Percentiles rank a stretch among this genome's conserved stretches.
Conservation (phyloP, 2,329 filamentous ascomycete genomes). For the Teratosphaeria gauchensis region DNA sequence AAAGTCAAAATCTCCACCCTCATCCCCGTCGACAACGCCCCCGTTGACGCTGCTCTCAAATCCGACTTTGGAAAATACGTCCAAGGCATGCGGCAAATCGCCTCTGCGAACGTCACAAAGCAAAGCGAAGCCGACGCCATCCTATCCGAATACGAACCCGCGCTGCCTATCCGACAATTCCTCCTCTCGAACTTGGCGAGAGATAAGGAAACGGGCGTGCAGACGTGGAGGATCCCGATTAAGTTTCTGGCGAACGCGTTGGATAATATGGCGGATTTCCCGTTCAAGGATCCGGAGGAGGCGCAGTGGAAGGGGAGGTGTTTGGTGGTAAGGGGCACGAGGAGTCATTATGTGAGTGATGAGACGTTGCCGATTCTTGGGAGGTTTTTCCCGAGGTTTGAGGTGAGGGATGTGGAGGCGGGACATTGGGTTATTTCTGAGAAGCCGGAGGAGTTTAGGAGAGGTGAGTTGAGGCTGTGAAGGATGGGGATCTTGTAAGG, state of each 20-base stretch:
- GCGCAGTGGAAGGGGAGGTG: constrained; percentile 65
- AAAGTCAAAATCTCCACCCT: constrained; percentile 60
- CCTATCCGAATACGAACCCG: constrained; percentile 62
- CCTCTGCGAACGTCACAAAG: constrained; percentile 55
- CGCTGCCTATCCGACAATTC: constrained; percentile 76
- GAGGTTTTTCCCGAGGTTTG: constrained; percentile 71
- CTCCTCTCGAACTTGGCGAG: constrained; percentile 75
- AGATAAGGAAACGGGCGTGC: constrained; percentile 39
- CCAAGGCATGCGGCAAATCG: constrained; percentile 73
- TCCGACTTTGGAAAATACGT: constrained; percentile 72
- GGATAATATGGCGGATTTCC: constrained; percentile 76
- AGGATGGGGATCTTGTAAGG: constrained; percentile 42
- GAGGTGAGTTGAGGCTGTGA: constrained; percentile 45
- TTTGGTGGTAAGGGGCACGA: constrained; percentile 68
- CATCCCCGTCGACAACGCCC: constrained; percentile 84
- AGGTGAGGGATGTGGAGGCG: constrained; percentile 62
- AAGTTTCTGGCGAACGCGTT: constrained; percentile 58
- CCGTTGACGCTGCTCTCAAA: constrained; percentile 66
- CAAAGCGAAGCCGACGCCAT: constrained; percentile 75
- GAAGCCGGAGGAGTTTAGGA: constrained; percentile 67
- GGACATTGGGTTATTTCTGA: constrained; percentile 91
- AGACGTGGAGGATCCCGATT: constrained; percentile 71
- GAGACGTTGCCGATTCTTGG: constrained; percentile 71
- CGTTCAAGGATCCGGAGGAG: constrained; percentile 63
- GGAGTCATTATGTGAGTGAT: constrained; percentile 70